A percentile compares a stretch with the other conserved stretches of the same genome.
Conservation (phyloP, 2,329 filamentous ascomycete species). For the Tolypocladium endophyticum region DNA sequence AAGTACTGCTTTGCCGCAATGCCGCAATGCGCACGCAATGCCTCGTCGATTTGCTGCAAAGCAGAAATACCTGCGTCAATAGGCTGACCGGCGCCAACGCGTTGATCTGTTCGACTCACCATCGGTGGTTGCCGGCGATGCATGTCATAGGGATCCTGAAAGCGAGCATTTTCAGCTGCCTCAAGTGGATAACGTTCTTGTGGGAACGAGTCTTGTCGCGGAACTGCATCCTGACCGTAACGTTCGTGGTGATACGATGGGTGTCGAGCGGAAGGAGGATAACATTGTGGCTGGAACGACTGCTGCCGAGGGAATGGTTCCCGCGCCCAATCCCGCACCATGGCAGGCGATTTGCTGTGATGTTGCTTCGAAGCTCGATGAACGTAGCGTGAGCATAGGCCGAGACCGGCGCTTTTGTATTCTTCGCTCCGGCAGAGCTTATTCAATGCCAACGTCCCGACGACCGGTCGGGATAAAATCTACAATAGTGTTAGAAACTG, state of each 20-base stretch:
- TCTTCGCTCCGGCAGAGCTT: background rate
- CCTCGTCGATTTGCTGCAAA: constrained; percentile 37
- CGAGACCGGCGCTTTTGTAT: background rate
- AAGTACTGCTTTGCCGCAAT: constrained; percentile 43
- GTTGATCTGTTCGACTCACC: constrained; percentile 16
- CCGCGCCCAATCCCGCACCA: constrained; percentile 31
- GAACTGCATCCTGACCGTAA: constrained; percentile 14
- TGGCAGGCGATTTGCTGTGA: constrained; percentile 7
- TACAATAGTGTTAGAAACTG: background rate
- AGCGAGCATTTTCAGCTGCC: constrained; percentile 20
- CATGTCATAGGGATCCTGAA: constrained; percentile 21
- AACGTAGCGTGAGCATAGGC: background rate
- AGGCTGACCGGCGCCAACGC: background rate
- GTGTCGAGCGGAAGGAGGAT: constrained; percentile 15
- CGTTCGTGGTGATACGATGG: constrained; percentile 17
- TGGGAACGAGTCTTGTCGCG: constrained; percentile 19
- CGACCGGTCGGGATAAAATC: background rate
- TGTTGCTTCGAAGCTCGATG: background rate
- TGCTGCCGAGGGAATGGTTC: constrained; percentile 25
- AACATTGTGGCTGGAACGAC: constrained; percentile 14
- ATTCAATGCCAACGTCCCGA: background rate
- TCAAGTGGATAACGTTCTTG: constrained; percentile 18
- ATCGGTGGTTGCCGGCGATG: constrained; percentile 26
- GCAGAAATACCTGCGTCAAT: constrained; percentile 1
- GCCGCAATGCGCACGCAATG: constrained; percentile 39